Percentiles rank a stretch among this genome's conserved stretches.
Conservation (phyloP, 148 eudicot genomes). For the Chenopodium quinoa region DNA sequence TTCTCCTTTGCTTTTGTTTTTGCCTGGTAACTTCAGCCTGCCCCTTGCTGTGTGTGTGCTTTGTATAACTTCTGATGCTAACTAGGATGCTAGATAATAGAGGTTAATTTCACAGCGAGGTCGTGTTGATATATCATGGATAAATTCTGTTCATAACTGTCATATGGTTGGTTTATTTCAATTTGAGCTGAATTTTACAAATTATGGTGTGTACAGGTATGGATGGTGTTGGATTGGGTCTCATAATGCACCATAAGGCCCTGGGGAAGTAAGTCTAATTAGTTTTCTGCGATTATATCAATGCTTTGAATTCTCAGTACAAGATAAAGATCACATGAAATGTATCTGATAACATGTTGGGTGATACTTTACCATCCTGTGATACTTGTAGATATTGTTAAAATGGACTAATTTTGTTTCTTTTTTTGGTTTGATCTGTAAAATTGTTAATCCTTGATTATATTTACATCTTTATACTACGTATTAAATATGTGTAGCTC, state of each 20-base stretch:
- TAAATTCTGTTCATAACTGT: not conserved
- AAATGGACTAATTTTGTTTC: too few relatives aligned
- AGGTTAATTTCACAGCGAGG: not conserved
- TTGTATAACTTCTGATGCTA: not conserved
- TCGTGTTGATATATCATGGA: not conserved
- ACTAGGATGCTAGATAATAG: not conserved
- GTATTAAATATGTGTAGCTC: too few relatives aligned
- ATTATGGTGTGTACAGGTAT: slow-evolving; percentile 53
- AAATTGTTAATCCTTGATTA: too few relatives aligned
- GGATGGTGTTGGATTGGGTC: slow-evolving; percentile 96
- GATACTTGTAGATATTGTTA: too few relatives aligned
- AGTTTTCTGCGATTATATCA: slow-evolving; percentile 8
- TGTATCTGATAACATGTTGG: not conserved
- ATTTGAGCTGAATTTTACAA: not conserved
- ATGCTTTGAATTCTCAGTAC: slow-evolving; percentile 1
- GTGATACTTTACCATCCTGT: not conserved
- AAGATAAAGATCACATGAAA: not conserved
- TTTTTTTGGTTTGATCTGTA: too few relatives aligned
- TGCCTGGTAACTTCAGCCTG: slow-evolving; percentile 66
- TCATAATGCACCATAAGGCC: slow-evolving; percentile 78
- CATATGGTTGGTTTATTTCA: not conserved
- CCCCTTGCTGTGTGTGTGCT: not conserved
- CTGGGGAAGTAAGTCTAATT: slow-evolving; percentile 69
- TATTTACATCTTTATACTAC: too few relatives aligned
- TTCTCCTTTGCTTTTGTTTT: slow-evolving; percentile 80